These are phyloP conservation scores for Suillus fuscotomentosus DNA, from an alignment of 768 basidiomycete genomes.

Conservation along the genomic window DNA sequence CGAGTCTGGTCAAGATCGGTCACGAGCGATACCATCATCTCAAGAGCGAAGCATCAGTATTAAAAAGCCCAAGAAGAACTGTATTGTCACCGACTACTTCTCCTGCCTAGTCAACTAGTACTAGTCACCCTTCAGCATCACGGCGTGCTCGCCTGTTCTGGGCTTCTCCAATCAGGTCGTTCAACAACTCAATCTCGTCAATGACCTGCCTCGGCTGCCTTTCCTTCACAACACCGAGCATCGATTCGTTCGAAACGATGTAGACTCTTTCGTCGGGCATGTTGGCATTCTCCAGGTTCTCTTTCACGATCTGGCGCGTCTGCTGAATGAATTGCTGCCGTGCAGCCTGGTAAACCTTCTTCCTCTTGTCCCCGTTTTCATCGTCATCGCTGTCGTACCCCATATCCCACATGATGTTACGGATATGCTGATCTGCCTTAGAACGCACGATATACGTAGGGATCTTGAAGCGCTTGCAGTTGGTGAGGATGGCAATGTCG, in stretches of 20 bases:
- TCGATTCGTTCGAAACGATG: constrained; percentile 21
- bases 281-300: constrained; percentile 20
- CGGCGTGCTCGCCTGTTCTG: not conserved
- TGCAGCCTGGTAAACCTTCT: constrained; percentile 20
- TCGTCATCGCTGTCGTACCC: constrained; percentile 26
- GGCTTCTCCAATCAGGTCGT: constrained; percentile 22
- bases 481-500: constrained; percentile 31
- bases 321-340: constrained; percentile 27
- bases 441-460: constrained; percentile 36
- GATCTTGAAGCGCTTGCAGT: constrained; percentile 29
- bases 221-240: constrained; percentile 26
- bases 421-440: constrained; percentile 34
- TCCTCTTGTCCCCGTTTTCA: constrained; percentile 7
- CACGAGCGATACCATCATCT: not conserved
- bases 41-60: not conserved
- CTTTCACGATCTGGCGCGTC: constrained; percentile 23
- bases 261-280: constrained; percentile 31
- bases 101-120: not conserved
- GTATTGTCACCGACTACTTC: not conserved
- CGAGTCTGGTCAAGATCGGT: not conserved
- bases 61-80: not conserved
- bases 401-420: constrained; percentile 23
- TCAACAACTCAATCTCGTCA: constrained; percentile 25
- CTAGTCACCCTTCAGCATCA: not conserved
- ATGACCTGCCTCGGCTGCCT: constrained; percentile 21